These are phyloP conservation scores for Candida pini DNA, from an alignment of 805 yeast genomes.

Conservation along the genomic window DNA sequence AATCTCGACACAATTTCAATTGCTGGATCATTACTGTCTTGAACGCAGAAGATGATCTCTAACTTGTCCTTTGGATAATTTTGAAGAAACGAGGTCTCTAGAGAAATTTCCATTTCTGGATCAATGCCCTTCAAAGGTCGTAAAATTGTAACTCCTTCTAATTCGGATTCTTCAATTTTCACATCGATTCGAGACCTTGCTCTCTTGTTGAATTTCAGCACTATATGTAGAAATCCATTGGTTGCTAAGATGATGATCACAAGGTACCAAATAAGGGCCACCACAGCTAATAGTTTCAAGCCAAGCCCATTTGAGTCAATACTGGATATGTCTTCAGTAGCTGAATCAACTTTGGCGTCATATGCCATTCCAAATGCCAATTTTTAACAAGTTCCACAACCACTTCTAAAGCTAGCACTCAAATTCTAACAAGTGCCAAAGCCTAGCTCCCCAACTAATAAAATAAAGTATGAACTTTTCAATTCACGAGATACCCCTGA, in stretches of 20 bases:
- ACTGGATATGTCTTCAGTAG: too few species aligned
- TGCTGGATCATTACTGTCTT: slow-evolving; percentile 56
- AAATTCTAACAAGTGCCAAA: too few species aligned
- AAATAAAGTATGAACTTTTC: too few species aligned
- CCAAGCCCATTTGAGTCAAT: too few species aligned
- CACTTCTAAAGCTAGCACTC: too few species aligned
- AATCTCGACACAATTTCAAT: slow-evolving; percentile 49
- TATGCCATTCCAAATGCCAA: too few species aligned
- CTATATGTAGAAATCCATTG: slow-evolving; percentile 26
- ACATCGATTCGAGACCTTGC: slow-evolving; percentile 10
- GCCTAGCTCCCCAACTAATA: too few species aligned
- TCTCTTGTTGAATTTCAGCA: slow-evolving; percentile 16
- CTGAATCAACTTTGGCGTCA: too few species aligned
- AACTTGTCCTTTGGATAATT: slow-evolving; percentile 53
- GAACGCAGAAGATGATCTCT: slow-evolving; percentile 76
- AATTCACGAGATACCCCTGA: too few species aligned
- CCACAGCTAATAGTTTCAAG: too few species aligned
- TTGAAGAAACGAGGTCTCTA: slow-evolving; percentile 64
- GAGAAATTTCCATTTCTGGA: slow-evolving; percentile 62
- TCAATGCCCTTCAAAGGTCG: slow-evolving; percentile 85
- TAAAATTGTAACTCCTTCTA: slow-evolving; percentile 68
- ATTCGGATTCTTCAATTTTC: slow-evolving; percentile 28
- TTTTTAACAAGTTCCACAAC: too few species aligned
- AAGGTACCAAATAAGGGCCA: slow-evolving; percentile 26
- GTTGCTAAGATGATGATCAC: slow-evolving; percentile 23